phyloP scores from a whole-genome alignment of 768 basidiomycete genomes.

The Cystobasidiopsis lactophilus region DNA sequence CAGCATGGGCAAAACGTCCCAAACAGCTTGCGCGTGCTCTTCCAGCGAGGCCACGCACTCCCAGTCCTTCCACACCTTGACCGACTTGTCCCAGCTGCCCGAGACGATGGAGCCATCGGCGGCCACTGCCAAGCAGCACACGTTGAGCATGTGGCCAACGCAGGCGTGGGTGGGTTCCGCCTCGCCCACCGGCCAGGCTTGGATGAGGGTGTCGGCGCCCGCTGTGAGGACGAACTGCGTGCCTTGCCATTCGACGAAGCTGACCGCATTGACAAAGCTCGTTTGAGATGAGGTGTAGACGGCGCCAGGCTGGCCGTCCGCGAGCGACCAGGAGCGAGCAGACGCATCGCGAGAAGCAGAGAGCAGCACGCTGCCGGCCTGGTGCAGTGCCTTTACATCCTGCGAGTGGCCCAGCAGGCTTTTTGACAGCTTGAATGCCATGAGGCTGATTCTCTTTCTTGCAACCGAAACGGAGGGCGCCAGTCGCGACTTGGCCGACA shows the following conservation, averaged over 20 bases:
- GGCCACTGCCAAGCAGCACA: constrained; percentile 59
- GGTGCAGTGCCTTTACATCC: constrained; percentile 57
- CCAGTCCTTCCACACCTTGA: constrained; percentile 53
- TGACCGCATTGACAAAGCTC: constrained; percentile 52
- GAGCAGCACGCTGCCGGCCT: constrained; percentile 42
- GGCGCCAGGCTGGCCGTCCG: constrained; percentile 5
- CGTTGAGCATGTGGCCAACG: constrained; percentile 71
- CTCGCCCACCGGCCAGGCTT: constrained; percentile 34
- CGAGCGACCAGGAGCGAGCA: constrained; percentile 51
- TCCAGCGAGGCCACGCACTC: constrained; percentile 52
- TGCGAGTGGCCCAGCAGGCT: constrained; percentile 38
- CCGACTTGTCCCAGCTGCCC: constrained; percentile 96
- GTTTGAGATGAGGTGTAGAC: constrained; percentile 32
- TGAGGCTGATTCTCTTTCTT: constrained; percentile 21
- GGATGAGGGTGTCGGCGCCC: constrained; percentile 71
- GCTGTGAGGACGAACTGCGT: constrained; percentile 62
- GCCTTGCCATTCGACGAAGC: constrained; percentile 23
- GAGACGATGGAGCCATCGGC: constrained; percentile 47
- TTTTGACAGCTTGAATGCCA: constrained; percentile 60
- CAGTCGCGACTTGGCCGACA: too few species aligned
- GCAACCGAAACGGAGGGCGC: too few species aligned
- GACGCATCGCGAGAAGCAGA: constrained; percentile 83
- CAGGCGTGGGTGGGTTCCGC: constrained; percentile 49
- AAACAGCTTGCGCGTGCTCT: constrained; percentile 77
- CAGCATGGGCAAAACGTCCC: constrained; percentile 59